These are phyloP conservation scores for Ustilago hordei DNA, from an alignment of 1,284 basidiomycete genomes.

Conservation along the genomic window DNA sequence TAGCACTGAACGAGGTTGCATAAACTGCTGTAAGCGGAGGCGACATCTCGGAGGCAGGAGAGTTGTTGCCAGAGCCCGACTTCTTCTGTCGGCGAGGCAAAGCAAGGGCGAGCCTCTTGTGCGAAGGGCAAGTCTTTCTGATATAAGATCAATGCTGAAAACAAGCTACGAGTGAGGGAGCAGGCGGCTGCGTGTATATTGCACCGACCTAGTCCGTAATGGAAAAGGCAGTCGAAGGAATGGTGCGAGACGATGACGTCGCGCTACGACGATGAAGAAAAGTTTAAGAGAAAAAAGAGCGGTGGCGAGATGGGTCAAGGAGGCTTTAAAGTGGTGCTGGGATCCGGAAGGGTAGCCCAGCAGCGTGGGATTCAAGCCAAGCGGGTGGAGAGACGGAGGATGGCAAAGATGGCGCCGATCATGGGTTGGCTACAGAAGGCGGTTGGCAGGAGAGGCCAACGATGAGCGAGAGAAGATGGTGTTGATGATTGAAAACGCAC, in stretches of 20 bases:
- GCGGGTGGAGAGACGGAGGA: slow-evolving; percentile 48
- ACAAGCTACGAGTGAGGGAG: background rate
- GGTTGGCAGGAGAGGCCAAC: slow-evolving; percentile 49
- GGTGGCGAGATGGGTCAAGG: slow-evolving; percentile 32
- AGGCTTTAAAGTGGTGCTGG: slow-evolving; percentile 52
- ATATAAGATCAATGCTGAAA: background rate
- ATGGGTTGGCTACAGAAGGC: slow-evolving; percentile 54
- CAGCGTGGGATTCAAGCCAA: slow-evolving; percentile 53
- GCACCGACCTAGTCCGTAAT: slow-evolving; percentile 2
- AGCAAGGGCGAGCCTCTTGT: slow-evolving; percentile 44
- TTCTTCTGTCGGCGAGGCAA: slow-evolving; percentile 46
- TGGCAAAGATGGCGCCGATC: slow-evolving; percentile 40
- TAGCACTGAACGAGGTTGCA: slow-evolving; percentile 20
- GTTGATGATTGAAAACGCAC: background rate
- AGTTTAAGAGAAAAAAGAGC: background rate
- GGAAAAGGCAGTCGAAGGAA: background rate
- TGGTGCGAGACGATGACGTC: background rate
- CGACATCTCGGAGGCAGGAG: slow-evolving; percentile 35
- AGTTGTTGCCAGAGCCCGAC: slow-evolving; percentile 13
- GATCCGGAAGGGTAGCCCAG: slow-evolving; percentile 34
- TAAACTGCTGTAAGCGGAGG: slow-evolving; percentile 27
- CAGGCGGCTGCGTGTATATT: slow-evolving; percentile 29
- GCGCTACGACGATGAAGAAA: background rate
- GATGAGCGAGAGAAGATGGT: background rate
- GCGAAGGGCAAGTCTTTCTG: background rate